phyloP scores from a whole-genome alignment of 768 basidiomycete species.

The Tylopilus vinaceipallidus region DNA sequence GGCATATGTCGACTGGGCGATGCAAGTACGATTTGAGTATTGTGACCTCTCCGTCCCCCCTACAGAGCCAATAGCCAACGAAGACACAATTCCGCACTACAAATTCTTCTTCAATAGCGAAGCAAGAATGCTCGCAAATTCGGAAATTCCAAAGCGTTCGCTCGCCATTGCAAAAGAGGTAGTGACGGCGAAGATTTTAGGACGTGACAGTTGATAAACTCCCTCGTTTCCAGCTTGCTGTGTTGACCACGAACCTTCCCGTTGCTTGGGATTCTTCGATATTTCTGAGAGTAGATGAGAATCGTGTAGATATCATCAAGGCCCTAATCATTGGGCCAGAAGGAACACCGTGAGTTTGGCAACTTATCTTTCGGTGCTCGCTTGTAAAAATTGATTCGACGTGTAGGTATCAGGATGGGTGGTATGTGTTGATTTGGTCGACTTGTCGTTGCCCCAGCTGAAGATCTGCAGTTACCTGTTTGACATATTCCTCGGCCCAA shows the following conservation, averaged over 20 bases:
- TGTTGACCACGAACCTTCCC: slow-evolving; percentile 91
- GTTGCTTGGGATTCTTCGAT: slow-evolving; percentile 94
- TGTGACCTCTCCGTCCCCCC: slow-evolving; percentile 71
- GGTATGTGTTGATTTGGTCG: slow-evolving; percentile 44
- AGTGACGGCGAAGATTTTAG: slow-evolving; percentile 1
- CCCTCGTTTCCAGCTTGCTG: slow-evolving; percentile 65
- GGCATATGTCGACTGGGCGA: slow-evolving; percentile 85
- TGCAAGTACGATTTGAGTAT: slow-evolving; percentile 79
- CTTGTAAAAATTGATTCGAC: slow-evolving; percentile 5
- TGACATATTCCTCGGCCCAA: slow-evolving; percentile 89
- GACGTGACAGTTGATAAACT: slow-evolving; percentile 5
- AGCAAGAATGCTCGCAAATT: slow-evolving; percentile 77
- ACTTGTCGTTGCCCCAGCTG: slow-evolving; percentile 1
- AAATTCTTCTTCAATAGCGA: slow-evolving; percentile 83
- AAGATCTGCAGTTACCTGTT: slow-evolving; percentile 58
- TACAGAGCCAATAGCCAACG: slow-evolving; percentile 33
- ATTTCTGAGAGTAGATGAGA: slow-evolving; percentile 91
- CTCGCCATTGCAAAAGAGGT: slow-evolving; percentile 96
- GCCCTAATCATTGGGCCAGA: slow-evolving; percentile 91
- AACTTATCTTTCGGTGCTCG: not conserved
- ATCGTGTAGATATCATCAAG: slow-evolving; percentile 88
- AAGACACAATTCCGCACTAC: slow-evolving; percentile 65
- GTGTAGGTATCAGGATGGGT: slow-evolving; percentile 84
- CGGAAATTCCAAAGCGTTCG: slow-evolving; percentile 87
- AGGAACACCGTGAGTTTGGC: slow-evolving; percentile 76